Conservation (phyloP, 352 stramenopile species). For the Phytophthora boehmeriae region DNA sequence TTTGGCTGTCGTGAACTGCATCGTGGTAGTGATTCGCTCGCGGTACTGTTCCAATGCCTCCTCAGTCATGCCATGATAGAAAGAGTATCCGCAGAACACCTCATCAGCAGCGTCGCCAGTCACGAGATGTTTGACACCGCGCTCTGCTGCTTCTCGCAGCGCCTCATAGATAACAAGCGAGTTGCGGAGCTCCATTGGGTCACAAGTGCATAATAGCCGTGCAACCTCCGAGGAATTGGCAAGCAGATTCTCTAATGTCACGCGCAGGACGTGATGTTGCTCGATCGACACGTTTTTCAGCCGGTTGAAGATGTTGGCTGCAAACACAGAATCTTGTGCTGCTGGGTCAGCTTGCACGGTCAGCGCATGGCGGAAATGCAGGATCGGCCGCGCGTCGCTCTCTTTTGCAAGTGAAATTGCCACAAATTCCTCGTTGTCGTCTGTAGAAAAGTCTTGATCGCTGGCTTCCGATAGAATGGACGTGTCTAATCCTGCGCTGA, state of each 20-base stretch:
- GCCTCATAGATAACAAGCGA: slow-evolving; percentile 84
- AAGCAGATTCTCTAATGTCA: slow-evolving; percentile 63
- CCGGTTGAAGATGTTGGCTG: slow-evolving; percentile 46
- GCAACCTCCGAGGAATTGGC: slow-evolving; percentile 42
- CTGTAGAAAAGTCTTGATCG: slow-evolving; percentile 33
- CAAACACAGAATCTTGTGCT: slow-evolving; percentile 53
- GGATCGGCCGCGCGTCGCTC: slow-evolving; percentile 40
- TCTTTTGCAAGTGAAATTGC: slow-evolving; percentile 51
- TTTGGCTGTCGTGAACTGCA: slow-evolving; percentile 83
- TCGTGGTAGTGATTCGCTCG: slow-evolving; percentile 72
- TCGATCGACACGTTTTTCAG: slow-evolving; percentile 50
- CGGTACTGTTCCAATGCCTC: slow-evolving; percentile 69
- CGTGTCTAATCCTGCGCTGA: slow-evolving; percentile 75
- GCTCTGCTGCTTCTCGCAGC: slow-evolving; percentile 52
- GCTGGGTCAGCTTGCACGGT: slow-evolving; percentile 54
- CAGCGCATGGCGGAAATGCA: slow-evolving; percentile 57
- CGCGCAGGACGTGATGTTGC: slow-evolving; percentile 66
- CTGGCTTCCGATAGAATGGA: slow-evolving; percentile 73
- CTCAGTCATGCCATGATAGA: slow-evolving; percentile 76
- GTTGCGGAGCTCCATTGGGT: slow-evolving; percentile 90
- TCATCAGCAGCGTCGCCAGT: slow-evolving; percentile 89
- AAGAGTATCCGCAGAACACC: slow-evolving; percentile 89
- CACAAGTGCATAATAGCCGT: slow-evolving; percentile 69
- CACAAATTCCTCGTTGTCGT: slow-evolving; percentile 24
- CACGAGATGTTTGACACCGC: slow-evolving; percentile 68